Conservation (phyloP, 2,329 filamentous ascomycete genomes). For the Fusarium pseudograminearum region DNA sequence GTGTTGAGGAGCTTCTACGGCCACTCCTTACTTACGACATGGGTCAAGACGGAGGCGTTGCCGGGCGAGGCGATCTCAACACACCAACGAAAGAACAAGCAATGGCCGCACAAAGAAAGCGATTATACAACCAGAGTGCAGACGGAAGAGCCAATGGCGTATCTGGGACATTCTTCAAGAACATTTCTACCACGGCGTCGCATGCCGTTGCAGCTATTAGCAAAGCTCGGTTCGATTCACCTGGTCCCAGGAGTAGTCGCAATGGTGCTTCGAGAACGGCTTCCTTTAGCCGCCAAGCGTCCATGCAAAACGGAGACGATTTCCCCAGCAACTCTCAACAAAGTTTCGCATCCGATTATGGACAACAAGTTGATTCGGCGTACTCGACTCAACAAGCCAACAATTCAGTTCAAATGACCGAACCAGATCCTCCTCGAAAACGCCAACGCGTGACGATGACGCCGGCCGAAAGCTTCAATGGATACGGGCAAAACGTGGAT, state of each 20-base stretch:
- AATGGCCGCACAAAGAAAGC: constrained; percentile 94
- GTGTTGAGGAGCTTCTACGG: constrained; percentile 80
- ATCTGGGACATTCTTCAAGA: constrained; percentile 94
- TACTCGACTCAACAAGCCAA: constrained; percentile 72
- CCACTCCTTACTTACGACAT: constrained; percentile 85
- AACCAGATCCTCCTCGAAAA: constrained; percentile 84
- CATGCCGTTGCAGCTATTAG: constrained; percentile 96
- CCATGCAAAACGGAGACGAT: constrained; percentile 76
- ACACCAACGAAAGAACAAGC: constrained; percentile 99
- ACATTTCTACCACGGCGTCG: constrained; percentile 92
- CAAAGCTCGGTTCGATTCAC: constrained; percentile 94
- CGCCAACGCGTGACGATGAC: constrained; percentile 71
- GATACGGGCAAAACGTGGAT: constrained; percentile 63
- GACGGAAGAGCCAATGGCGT: constrained; percentile 75
- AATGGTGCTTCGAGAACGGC: constrained; percentile 74
- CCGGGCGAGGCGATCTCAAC: constrained; percentile 82
- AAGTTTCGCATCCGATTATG: constrained; percentile 81
- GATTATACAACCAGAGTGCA: constrained; percentile 79
- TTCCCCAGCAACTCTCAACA: constrained; percentile 84
- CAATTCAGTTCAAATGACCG: constrained; percentile 52
- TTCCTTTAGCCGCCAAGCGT: constrained; percentile 78
- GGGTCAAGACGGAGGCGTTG: constrained; percentile 77
- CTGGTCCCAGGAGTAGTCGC: constrained; percentile 73
- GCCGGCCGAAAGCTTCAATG: constrained; percentile 69
- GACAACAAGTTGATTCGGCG: constrained; percentile 76